Evolutionary conservation across 805 yeast genomes (phyloP), one percentile per base, ranked within the genome.

Genomic region (Starmerella asiatica): DNA sequence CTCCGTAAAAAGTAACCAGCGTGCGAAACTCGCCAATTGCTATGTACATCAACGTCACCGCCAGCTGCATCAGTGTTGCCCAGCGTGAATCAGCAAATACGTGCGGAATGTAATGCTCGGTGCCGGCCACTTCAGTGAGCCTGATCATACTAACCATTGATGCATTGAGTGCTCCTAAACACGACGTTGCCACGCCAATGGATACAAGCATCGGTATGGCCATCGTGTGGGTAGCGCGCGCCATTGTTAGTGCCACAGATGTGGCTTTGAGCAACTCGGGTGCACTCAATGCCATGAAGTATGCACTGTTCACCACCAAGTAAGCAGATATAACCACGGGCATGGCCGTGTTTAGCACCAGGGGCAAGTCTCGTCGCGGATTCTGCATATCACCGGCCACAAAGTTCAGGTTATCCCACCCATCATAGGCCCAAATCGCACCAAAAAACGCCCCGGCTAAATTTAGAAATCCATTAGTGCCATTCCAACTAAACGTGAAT

Each of bases 221-320:
- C 23, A 5, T 63, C 62, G 35, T 17, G 15, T 56, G 38, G 3
- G 59, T 50, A 24, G 45, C 43, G 3, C 48, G 38, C 21, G 61
- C 62, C 29, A 64, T 50, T 5, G 57, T 48, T 27, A 63, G 42
- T 4, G 64, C 63, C 3, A 63, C 63, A 1, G 65, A 58, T 12
- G 58, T 51, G 3, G 64, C 50, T 3, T 45, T 36, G 18, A 53
- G 50, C 11, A 63, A 46, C 32, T 67, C 75, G 5, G 74, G 78
- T 45, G 70, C 68, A 41, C 86, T 81, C 30, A 85, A 82, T 35
- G 83, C 88, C 3, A 84, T 85, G 55, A 75, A 63, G 47, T 63
- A 63, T 5, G 64, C 56, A 14, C 56, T 19, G 40, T 63, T 64
- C 14, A 63, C 61, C 16, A 56, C 40, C 17, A 61, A 23, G 45